These are phyloP conservation scores for Lagerstroemia speciosa DNA, from an alignment of 345 rosid species.

Conservation along the genomic window DNA sequence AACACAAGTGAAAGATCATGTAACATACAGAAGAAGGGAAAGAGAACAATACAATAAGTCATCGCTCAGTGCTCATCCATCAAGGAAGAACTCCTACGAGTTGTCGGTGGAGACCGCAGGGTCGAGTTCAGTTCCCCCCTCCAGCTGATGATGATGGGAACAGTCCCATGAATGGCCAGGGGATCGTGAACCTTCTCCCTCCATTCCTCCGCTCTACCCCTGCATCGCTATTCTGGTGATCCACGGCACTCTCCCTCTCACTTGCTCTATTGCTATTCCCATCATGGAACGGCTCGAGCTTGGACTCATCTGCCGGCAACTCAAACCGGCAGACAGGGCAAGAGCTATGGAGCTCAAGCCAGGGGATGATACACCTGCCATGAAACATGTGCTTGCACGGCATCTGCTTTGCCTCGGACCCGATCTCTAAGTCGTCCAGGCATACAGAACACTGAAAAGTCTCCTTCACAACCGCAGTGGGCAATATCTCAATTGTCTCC, in stretches of 20 bases:
- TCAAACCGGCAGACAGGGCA: conserved; percentile 86
- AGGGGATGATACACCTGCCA: conserved; percentile 61
- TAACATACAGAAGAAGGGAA: neutral
- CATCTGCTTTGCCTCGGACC: conserved; percentile 64
- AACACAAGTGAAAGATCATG: neutral
- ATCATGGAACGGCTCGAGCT: conserved; percentile 32
- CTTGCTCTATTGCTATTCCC: conserved; percentile 17
- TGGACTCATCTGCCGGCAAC: conserved; percentile 56
- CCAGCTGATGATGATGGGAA: conserved; percentile 35
- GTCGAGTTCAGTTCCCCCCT: neutral
- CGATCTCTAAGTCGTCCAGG: conserved; percentile 68
- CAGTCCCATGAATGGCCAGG: conserved; percentile 67
- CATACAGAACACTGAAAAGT: conserved; percentile 63
- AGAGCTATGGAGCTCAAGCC: conserved; percentile 91
- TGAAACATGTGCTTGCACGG: conserved; percentile 91
- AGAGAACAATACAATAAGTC: neutral
- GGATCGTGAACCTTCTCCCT: conserved; percentile 60
- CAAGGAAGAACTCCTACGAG: neutral
- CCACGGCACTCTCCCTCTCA: conserved; percentile 11
- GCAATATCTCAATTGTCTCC: conserved; percentile 58
- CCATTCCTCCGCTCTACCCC: conserved; percentile 14
- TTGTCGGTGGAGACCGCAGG: neutral
- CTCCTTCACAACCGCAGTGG: conserved; percentile 35
- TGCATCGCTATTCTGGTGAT: conserved; percentile 11
- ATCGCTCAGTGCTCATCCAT: neutral